phyloP scores from a whole-genome alignment of 2,329 filamentous ascomycete genomes.

The Hymenoscyphus albidus region DNA sequence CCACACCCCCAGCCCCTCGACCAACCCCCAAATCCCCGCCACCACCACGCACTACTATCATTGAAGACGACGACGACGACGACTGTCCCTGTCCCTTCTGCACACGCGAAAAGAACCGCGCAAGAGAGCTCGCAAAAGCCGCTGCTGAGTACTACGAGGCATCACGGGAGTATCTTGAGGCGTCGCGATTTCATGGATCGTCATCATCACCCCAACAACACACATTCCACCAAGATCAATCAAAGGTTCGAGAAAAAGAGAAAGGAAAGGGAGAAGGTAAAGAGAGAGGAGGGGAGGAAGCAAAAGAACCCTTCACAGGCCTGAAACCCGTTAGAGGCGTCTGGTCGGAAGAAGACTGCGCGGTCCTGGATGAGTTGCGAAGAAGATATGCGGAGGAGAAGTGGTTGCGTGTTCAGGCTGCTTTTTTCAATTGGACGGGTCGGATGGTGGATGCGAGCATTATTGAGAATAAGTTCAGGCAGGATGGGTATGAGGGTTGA shows the following conservation, averaged over 20 bases:
- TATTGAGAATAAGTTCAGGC: constrained; percentile 33
- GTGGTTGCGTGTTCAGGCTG: constrained; percentile 33
- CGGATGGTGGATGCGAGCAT: constrained; percentile 31
- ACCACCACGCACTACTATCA: background rate
- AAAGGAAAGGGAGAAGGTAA: background rate
- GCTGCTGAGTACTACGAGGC: too few relatives aligned
- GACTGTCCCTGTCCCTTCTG: constrained; percentile 1
- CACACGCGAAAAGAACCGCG: background rate
- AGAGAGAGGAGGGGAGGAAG: background rate
- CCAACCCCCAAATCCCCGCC: background rate
- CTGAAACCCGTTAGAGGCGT: constrained; percentile 23
- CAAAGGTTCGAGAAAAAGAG: too few relatives aligned
- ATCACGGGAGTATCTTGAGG: too few relatives aligned
- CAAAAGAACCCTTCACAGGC: background rate
- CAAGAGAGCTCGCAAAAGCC: too few relatives aligned
- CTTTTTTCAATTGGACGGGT: constrained; percentile 34
- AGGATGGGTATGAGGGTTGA: constrained; percentile 21
- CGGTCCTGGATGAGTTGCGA: constrained; percentile 29
- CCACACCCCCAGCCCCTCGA: background rate
- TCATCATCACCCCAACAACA: too few relatives aligned
- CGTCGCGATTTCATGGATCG: too few relatives aligned
- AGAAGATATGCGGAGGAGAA: constrained; percentile 26
- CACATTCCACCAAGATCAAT: too few relatives aligned
- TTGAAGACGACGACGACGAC: background rate
- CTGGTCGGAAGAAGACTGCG: constrained; percentile 32